A percentile compares a stretch with the other conserved stretches of the same genome.
These are phyloP conservation scores for Suillus sp. DNA, from an alignment of 768 basidiomycete genomes.

Conservation along the genomic window DNA sequence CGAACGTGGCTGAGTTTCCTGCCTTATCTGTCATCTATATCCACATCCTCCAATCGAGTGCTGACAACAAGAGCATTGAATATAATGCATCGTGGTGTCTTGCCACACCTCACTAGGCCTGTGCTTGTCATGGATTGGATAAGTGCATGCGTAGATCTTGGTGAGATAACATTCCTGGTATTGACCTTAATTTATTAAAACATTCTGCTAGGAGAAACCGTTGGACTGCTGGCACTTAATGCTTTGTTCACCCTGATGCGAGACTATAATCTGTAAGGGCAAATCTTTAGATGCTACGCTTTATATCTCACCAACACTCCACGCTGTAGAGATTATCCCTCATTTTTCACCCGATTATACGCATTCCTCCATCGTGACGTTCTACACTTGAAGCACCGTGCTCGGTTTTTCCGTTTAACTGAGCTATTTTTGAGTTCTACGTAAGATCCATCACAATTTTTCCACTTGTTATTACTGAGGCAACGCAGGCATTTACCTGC, in stretches of 20 bases:
- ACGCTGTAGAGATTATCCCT: slow-evolving; percentile 82
- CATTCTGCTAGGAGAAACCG: slow-evolving; percentile 62
- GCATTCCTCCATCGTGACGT: slow-evolving; percentile 85
- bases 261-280: slow-evolving; percentile 86
- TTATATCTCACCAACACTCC: slow-evolving; percentile 10
- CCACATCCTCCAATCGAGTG: slow-evolving; percentile 32
- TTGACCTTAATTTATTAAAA: slow-evolving; percentile 2
- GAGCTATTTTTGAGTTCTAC: slow-evolving; percentile 92
- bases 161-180: slow-evolving; percentile 40
- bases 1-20: slow-evolving; percentile 77
- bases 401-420: slow-evolving; percentile 91
- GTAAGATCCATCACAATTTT: slow-evolving; percentile 48
- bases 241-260: slow-evolving; percentile 89
- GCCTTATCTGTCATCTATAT: slow-evolving; percentile 51
- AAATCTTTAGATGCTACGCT: background rate
- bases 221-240: slow-evolving; percentile 89
- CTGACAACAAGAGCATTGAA: slow-evolving; percentile 63
- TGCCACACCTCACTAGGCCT: slow-evolving; percentile 81
- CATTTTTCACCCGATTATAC: slow-evolving; percentile 92
- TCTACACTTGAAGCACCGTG: slow-evolving; percentile 89
- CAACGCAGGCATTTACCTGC: slow-evolving; percentile 77
- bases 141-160: slow-evolving; percentile 78
- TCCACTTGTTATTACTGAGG: slow-evolving; percentile 5
- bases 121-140: slow-evolving; percentile 93
- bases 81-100: slow-evolving; percentile 79